A percentile compares a stretch with the other conserved stretches of the same genome.
Evolutionary conservation across 768 basidiomycete genomes (phyloP).

Genomic region (Phanerochaete carnosa): DNA sequence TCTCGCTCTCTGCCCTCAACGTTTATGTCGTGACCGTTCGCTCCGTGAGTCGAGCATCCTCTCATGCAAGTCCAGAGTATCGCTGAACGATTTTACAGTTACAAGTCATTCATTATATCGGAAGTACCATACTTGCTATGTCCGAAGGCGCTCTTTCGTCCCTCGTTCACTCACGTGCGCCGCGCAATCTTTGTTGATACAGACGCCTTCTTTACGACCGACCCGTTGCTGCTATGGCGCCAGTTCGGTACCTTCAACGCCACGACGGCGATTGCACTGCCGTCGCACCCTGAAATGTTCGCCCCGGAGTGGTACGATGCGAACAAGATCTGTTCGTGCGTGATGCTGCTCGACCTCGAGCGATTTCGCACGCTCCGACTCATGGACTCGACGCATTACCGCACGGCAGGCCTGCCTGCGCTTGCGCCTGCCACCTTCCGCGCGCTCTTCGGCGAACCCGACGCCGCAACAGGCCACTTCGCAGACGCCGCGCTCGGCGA

Average conservation of each 20-base stretch:
- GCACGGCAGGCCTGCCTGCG: constrained; percentile 26
- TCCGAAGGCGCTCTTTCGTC: background rate
- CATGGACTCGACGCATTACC: constrained; percentile 45
- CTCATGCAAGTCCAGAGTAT: too few species aligned
- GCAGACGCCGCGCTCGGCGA: constrained; percentile 45
- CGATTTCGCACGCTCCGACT: constrained; percentile 40
- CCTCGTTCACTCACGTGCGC: constrained; percentile 26
- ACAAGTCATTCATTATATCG: background rate
- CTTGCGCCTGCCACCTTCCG: constrained; percentile 41
- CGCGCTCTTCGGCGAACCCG: constrained; percentile 41
- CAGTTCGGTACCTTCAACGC: constrained; percentile 33
- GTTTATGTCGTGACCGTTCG: too few species aligned
- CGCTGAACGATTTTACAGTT: too few species aligned
- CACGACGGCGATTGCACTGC: constrained; percentile 39
- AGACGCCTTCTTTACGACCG: constrained; percentile 46
- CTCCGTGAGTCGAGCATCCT: too few species aligned
- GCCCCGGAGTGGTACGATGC: constrained; percentile 41
- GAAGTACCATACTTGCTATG: background rate
- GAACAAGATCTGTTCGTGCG: constrained; percentile 42
- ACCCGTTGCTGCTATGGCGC: constrained; percentile 44
- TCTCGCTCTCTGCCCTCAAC: too few species aligned
- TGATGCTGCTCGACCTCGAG: constrained; percentile 49
- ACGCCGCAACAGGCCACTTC: constrained; percentile 32
- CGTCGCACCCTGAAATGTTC: constrained; percentile 40
- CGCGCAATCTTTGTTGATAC: constrained; percentile 50